phyloP scores from a whole-genome alignment of 169 alveolate species.

The Babesia bovis region DNA sequence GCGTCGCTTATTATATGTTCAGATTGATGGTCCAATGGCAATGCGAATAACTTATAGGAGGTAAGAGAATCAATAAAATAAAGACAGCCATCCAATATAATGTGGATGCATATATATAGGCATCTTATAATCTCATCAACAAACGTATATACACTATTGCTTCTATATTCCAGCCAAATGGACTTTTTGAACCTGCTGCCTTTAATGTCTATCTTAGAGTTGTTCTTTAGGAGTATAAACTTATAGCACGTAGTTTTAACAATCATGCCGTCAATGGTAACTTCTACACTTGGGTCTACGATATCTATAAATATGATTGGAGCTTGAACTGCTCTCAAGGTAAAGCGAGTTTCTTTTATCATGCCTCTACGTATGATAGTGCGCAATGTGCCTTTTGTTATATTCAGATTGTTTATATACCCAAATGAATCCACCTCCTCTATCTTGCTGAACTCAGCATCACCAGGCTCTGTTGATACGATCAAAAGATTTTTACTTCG shows the following conservation, averaged over 20 bases:
- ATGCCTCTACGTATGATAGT: background rate
- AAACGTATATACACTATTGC: background rate
- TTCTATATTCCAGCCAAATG: background rate
- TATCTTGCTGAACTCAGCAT: background rate
- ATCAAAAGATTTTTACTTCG: background rate
- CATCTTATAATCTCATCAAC: background rate
- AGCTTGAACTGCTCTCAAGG: background rate
- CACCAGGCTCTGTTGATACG: background rate
- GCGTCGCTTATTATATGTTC: background rate
- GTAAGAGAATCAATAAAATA: conserved; percentile 2
- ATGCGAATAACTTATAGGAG: background rate
- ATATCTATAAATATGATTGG: background rate
- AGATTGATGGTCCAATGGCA: background rate
- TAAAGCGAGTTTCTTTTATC: background rate
- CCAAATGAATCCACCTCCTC: conserved; percentile 6
- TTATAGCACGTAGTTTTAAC: background rate
- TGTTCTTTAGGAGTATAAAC: background rate
- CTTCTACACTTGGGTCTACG: background rate
- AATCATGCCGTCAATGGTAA: background rate
- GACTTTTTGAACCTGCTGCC: background rate
- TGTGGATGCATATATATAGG: background rate
- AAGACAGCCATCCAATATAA: background rate
- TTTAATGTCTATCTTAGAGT: background rate
- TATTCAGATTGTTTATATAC: background rate
- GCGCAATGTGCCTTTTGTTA: background rate